These are phyloP conservation scores for Neophaeococcomyces aloes DNA, from an alignment of 2,329 filamentous ascomycete species.

Conservation along the genomic window DNA sequence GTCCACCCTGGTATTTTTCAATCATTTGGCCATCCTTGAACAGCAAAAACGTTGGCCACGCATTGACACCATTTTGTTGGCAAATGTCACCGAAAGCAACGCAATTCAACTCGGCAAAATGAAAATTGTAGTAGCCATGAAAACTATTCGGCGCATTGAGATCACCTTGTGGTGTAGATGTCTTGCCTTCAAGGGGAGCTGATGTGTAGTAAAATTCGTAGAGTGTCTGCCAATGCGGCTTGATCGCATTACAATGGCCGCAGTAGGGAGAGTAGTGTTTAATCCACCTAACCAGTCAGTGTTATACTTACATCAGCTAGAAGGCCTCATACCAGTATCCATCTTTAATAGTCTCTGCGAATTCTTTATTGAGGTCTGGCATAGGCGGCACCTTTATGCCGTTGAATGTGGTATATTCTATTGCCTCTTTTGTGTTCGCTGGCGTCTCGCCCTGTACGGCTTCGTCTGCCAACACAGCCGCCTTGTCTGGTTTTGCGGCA, in stretches of 20 bases:
- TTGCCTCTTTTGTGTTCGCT: conserved; percentile 23
- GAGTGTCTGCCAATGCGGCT: conserved; percentile 77
- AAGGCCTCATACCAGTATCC: conserved; percentile 38
- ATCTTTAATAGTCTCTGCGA: conserved; percentile 39
- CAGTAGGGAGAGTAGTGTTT: conserved; percentile 45
- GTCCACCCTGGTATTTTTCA: conserved; percentile 55
- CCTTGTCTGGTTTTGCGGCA: conserved; percentile 10
- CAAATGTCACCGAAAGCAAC: conserved; percentile 73
- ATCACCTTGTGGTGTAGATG: conserved; percentile 38
- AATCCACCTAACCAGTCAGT: conserved; percentile 35
- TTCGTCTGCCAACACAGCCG: conserved; percentile 11
- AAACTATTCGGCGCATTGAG: conserved; percentile 53
- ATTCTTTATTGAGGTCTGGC: conserved; percentile 38
- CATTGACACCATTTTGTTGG: conserved; percentile 51
- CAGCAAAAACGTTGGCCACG: conserved; percentile 67
- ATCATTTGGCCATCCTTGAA: conserved; percentile 66
- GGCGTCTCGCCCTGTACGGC: conserved; percentile 15
- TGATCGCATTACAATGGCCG: conserved; percentile 66
- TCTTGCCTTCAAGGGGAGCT: conserved; percentile 50
- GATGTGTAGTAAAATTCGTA: conserved; percentile 93
- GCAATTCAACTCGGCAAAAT: conserved; percentile 80
- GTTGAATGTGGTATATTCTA: conserved; percentile 38
- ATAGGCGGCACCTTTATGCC: conserved; percentile 42
- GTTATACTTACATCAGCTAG: background rate
- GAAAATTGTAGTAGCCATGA: conserved; percentile 74